Evolutionary conservation across 2,329 filamentous ascomycete species (phyloP).

Genomic region (Talaromyces albobiverticillius): DNA sequence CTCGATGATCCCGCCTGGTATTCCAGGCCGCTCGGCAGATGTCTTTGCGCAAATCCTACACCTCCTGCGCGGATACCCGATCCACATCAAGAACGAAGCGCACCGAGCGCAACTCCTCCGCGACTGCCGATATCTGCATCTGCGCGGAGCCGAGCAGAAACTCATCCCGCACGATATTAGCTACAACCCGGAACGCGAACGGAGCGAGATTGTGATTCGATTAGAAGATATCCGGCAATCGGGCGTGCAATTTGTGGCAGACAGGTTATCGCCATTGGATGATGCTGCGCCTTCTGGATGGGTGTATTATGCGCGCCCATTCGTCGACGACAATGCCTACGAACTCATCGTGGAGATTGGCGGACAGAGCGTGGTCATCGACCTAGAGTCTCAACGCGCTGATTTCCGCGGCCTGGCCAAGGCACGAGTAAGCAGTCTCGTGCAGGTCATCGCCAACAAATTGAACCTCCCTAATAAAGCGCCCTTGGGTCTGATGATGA

Average conservation of each 20-base stretch:
- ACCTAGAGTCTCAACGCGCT: slow-evolving; percentile 55
- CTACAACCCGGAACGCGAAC: slow-evolving; percentile 67
- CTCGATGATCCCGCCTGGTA: slow-evolving; percentile 75
- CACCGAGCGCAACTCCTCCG: slow-evolving; percentile 76
- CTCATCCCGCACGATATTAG: slow-evolving; percentile 73
- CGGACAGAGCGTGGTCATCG: slow-evolving; percentile 60
- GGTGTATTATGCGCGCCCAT: slow-evolving; percentile 80
- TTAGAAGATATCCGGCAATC: slow-evolving; percentile 87
- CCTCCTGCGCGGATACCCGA: slow-evolving; percentile 76
- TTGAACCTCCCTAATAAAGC: slow-evolving; percentile 62
- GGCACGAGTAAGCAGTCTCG: slow-evolving; percentile 66
- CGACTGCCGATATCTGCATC: slow-evolving; percentile 89
- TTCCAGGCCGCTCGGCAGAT: slow-evolving; percentile 78
- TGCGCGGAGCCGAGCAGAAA: slow-evolving; percentile 85
- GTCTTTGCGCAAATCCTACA: slow-evolving; percentile 80
- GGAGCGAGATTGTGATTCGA: slow-evolving; percentile 73
- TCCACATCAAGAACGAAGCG: slow-evolving; percentile 70
- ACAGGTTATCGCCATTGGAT: slow-evolving; percentile 32
- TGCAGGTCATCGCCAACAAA: slow-evolving; percentile 79
- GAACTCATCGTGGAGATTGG: slow-evolving; percentile 81
- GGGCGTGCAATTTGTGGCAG: slow-evolving; percentile 65
- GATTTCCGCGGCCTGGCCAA: slow-evolving; percentile 73
- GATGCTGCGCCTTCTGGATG: slow-evolving; percentile 43
- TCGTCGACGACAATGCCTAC: slow-evolving; percentile 69
- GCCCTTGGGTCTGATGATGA: slow-evolving; percentile 66